Evolutionary conservation across 2,329 filamentous ascomycete species (phyloP), one percentile per base, ranked within the genome.

Genomic region (Phoma herbarum): DNA sequence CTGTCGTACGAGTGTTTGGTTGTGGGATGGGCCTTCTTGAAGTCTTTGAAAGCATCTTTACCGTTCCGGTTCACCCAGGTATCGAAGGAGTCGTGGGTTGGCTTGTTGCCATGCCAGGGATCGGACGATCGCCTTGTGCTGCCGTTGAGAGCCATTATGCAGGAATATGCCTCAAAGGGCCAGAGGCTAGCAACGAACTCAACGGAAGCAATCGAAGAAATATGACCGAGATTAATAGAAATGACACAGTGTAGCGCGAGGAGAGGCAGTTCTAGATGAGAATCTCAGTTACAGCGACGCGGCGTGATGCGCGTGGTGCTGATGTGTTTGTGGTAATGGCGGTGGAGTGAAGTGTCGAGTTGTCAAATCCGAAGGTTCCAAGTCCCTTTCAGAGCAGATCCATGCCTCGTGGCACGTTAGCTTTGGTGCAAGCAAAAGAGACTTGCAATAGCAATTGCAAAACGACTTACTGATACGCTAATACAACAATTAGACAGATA

Each of bases 351-450:
- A 69, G 67, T 70, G 68, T 69, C 52, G 45, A 55, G 44, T 47
- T 48, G 52, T 55, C 52, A 35, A 56, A 56, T 56, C 64, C 67
- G 66, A 73, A 66, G 64, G 63, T 64, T 63, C 68, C 63, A 75
- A 74, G 68, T 73, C 66, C 61, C 57, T 45, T 60, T 66, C 64
- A 69, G 56, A 72, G 61, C 62, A 66, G 68, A 74, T 72, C 69
- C 68, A 72, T 67, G 68, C 65, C 69, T 74, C 63, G 73, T 73
- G 68, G 65, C 70, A 74, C 70, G 64, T 74, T 71, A 72, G 69
- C 63, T 60, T 48, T 50, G 57, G 53, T 59, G 49, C 35, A 60
- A 55, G 55, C 63, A 62, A 60, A 50, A 59, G 41, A 53, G 54
- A 57, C 47, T 42, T 65, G 55, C 57, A 26, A 54, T 52, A 33